These are phyloP conservation scores for Ricinus communis DNA, from an alignment of 345 rosid species.

Conservation along the genomic window DNA sequence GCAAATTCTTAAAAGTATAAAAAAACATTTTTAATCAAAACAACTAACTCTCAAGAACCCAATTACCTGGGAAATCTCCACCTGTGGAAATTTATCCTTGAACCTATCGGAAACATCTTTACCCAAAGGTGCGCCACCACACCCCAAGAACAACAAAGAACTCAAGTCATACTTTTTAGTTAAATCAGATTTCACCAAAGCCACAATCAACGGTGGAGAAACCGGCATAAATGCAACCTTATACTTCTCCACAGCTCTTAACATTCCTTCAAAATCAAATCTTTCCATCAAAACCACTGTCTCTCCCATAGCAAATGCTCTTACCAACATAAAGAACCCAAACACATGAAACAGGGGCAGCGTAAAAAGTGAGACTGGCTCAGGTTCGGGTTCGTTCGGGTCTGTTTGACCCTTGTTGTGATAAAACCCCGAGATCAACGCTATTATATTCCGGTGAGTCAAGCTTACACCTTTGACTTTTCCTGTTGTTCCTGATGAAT, in stretches of 20 bases:
- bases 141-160: constrained; percentile 51
- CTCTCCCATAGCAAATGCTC: constrained; percentile 38
- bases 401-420: constrained; percentile 16
- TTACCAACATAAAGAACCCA: constrained; percentile 43
- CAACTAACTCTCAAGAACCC: background rate
- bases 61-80: constrained; percentile 69
- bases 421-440: constrained; percentile 49
- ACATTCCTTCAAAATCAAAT: constrained; percentile 45
- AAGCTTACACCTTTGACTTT: constrained; percentile 61
- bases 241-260: constrained; percentile 48
- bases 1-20: too few relatives aligned
- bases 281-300: constrained; percentile 45
- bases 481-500: constrained; percentile 87
- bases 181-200: constrained; percentile 62
- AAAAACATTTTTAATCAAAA: too few relatives aligned
- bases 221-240: constrained; percentile 65
- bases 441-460: constrained; percentile 71
- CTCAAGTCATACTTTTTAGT: constrained; percentile 62
- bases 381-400: constrained; percentile 23
- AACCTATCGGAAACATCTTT: constrained; percentile 71
- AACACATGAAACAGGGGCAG: constrained; percentile 49
- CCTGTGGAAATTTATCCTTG: constrained; percentile 65
- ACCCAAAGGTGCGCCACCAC: constrained; percentile 87
- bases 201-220: constrained; percentile 76
- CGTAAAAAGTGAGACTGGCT: constrained; percentile 49